These are phyloP conservation scores for Aurantiochytrium sp. DNA, from an alignment of 108 stramenopile species.

Conservation along the genomic window DNA sequence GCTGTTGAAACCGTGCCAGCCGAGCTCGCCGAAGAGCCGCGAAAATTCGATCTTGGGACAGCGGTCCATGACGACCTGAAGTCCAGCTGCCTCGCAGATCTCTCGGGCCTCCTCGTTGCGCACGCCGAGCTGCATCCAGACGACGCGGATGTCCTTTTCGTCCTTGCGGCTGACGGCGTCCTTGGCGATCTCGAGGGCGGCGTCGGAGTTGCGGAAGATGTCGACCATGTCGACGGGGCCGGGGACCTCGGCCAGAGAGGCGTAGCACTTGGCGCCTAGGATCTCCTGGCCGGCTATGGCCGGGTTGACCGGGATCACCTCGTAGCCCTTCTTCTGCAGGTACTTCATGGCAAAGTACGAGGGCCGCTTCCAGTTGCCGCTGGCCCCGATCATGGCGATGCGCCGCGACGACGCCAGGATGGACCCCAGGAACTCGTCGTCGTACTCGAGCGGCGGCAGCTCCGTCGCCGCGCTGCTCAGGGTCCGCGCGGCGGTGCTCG, in stretches of 20 bases:
- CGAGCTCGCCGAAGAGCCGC: conserved; percentile 11
- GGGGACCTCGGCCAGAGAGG: conserved; percentile 17
- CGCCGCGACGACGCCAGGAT: neutral
- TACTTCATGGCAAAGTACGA: conserved; percentile 34
- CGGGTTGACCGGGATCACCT: conserved; percentile 20
- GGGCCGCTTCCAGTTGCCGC: conserved; percentile 28
- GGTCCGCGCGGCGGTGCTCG: neutral
- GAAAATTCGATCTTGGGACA: conserved; percentile 12
- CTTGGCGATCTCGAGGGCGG: neutral
- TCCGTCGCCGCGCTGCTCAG: neutral
- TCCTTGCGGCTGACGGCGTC: neutral
- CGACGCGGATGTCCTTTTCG: neutral
- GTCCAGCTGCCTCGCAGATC: neutral
- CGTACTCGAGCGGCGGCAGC: neutral
- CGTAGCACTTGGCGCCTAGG: conserved; percentile 18
- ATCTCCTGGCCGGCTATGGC: neutral
- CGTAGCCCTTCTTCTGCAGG: conserved; percentile 32
- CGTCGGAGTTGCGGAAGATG: neutral
- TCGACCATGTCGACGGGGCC: conserved; percentile 20
- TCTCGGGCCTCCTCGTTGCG: conserved; percentile 11
- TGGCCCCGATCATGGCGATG: conserved; percentile 33
- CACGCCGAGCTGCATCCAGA: conserved; percentile 26
- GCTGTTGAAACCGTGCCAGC: conserved; percentile 23
- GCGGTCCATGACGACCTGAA: conserved; percentile 18
- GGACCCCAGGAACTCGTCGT: neutral